Evolutionary conservation across 306 rosid genomes (phyloP).

Genomic region (Cicer cuneatum): DNA sequence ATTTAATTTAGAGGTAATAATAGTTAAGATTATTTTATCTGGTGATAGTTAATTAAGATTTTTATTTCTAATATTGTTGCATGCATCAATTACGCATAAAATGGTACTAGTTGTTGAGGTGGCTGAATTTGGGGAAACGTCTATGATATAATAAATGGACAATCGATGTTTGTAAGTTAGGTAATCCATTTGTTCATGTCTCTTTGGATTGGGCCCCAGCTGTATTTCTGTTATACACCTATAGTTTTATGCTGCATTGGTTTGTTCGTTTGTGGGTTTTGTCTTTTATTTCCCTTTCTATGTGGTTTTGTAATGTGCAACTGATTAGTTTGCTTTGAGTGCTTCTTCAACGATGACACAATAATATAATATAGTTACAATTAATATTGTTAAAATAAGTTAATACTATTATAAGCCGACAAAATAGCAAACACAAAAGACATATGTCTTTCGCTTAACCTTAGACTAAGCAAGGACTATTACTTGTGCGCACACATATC

Average conservation of each 20-base stretch:
- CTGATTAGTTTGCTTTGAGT: not conserved
- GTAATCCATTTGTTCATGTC: constrained; percentile 21
- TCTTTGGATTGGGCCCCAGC: not conserved
- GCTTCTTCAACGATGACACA: not conserved
- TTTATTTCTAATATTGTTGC: no score
- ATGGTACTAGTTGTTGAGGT: constrained; percentile 26
- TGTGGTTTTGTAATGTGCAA: not conserved
- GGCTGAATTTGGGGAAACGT: constrained; percentile 33
- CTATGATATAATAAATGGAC: constrained; percentile 31
- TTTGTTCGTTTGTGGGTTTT: constrained; percentile 9
- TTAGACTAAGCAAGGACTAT: constrained; percentile 39
- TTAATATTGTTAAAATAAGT: no score
- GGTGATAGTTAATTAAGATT: no score
- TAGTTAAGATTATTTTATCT: no score
- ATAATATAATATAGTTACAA: constrained; percentile 24
- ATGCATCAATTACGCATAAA: not conserved
- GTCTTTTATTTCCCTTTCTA: not conserved
- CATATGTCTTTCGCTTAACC: constrained; percentile 55
- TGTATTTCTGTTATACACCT: not conserved
- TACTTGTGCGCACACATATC: constrained; percentile 56
- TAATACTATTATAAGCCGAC: constrained; percentile 55
- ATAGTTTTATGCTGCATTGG: not conserved
- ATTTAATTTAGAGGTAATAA: no score
- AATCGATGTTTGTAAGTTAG: constrained; percentile 41
- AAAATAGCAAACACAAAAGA: constrained; percentile 50